phyloP scores from a whole-genome alignment of 345 rosid species.

The Linum lewisii region DNA sequence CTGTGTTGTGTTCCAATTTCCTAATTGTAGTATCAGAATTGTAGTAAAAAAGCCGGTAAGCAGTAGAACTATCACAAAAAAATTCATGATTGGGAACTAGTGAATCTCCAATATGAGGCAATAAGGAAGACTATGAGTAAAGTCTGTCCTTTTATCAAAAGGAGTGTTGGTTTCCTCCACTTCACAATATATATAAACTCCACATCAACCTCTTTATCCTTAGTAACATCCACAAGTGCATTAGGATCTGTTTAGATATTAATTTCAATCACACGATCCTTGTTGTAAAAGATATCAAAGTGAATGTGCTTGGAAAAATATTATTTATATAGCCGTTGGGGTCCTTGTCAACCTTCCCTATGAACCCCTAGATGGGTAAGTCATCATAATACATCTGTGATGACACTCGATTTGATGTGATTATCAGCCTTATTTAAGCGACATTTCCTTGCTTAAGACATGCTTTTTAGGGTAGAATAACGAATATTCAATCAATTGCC shows the following conservation, averaged over 20 bases:
- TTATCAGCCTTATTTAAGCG: no score
- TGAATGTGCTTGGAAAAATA: slow-evolving; percentile 68
- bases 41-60: slow-evolving; percentile 89
- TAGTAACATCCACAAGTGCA: slow-evolving; percentile 58
- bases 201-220: slow-evolving; percentile 64
- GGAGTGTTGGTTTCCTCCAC: slow-evolving; percentile 77
- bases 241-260: slow-evolving; percentile 63
- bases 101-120: slow-evolving; percentile 85
- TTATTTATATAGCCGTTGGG: slow-evolving; percentile 53
- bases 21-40: slow-evolving; percentile 82
- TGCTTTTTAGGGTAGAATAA: no score
- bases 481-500: no score
- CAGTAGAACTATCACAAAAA: slow-evolving; percentile 81
- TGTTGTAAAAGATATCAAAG: slow-evolving; percentile 64
- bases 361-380: slow-evolving; percentile 81
- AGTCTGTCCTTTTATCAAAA: slow-evolving; percentile 85
- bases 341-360: slow-evolving; percentile 73
- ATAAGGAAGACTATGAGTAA: slow-evolving; percentile 70
- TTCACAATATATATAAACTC: slow-evolving; percentile 78
- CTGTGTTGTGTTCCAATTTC: no score
- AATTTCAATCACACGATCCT: slow-evolving; percentile 69
- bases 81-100: slow-evolving; percentile 85
- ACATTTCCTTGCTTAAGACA: no score
- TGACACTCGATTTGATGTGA: no score
- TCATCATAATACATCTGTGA: no score